Conservation (phyloP, 1,284 basidiomycete species). For the Cryptococcus neoformans region DNA sequence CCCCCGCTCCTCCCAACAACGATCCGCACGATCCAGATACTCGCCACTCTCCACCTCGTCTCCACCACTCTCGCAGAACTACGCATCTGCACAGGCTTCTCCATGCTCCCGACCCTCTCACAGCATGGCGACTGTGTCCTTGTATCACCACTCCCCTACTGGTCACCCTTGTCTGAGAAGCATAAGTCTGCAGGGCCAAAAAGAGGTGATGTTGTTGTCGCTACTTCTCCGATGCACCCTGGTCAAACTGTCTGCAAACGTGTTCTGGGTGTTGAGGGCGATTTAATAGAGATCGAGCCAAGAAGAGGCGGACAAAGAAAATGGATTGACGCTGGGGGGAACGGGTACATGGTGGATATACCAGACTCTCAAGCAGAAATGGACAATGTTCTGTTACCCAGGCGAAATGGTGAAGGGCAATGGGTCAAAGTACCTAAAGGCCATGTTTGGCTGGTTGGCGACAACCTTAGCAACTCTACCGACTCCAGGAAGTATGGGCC, state of each 20-base stretch:
- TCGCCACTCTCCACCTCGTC: constrained; percentile 36
- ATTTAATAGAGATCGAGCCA: constrained; percentile 81
- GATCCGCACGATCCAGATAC: constrained; percentile 26
- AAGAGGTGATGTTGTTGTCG: constrained; percentile 79
- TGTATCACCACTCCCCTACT: constrained; percentile 55
- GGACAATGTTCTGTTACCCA: constrained; percentile 45
- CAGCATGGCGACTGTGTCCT: constrained; percentile 49
- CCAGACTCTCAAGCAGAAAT: constrained; percentile 36
- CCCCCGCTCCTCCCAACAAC: constrained; percentile 21
- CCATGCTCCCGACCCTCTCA: constrained; percentile 81
- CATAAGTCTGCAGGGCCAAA: constrained; percentile 43
- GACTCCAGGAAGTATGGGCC: constrained; percentile 92
- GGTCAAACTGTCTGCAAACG: constrained; percentile 79
- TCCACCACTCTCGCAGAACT: constrained; percentile 35
- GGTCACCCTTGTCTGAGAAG: constrained; percentile 20
- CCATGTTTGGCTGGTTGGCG: constrained; percentile 89
- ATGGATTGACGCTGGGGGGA: constrained; percentile 23
- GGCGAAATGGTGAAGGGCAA: constrained; percentile 55
- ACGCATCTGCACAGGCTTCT: constrained; percentile 59
- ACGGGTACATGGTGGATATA: constrained; percentile 15
- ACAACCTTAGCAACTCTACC: constrained; percentile 77
- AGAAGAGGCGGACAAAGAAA: constrained; percentile 25
- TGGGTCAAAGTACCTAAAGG: constrained; percentile 74
- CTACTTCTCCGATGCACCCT: constrained; percentile 71
- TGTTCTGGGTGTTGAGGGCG: constrained; percentile 84